Evolutionary conservation across 2,329 filamentous ascomycete genomes (phyloP).

Genomic region (Nigrograna mackinnonii): DNA sequence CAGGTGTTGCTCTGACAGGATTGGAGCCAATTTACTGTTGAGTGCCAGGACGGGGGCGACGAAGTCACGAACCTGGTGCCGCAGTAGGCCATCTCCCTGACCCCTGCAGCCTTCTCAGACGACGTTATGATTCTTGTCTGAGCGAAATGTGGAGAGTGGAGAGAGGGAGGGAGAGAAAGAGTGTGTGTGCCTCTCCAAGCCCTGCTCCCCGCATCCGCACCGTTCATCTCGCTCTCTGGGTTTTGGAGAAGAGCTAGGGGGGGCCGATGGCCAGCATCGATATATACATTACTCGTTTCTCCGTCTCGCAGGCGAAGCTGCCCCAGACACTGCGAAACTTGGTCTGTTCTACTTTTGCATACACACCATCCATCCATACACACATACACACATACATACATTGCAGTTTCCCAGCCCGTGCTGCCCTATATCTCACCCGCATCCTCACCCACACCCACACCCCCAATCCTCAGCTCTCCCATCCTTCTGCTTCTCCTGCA

Average conservation of each 20-base stretch:
- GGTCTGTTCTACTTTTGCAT: background rate
- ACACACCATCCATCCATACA: slow-evolving; percentile 4
- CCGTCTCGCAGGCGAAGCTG: no score
- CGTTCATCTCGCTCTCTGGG: slow-evolving; percentile 32
- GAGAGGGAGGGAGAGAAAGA: background rate
- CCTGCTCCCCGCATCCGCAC: slow-evolving; percentile 36
- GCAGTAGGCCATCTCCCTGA: slow-evolving; percentile 17
- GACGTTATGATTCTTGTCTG: slow-evolving; percentile 26
- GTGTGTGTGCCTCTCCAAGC: slow-evolving; percentile 22
- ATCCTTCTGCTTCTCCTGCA: slow-evolving; percentile 8
- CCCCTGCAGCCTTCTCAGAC: slow-evolving; percentile 28
- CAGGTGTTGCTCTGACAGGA: slow-evolving; percentile 18
- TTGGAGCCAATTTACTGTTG: slow-evolving; percentile 28
- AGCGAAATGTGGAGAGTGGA: slow-evolving; percentile 29
- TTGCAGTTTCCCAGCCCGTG: no score
- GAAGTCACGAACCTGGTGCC: slow-evolving; percentile 24
- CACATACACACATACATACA: no score
- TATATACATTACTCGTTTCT: slow-evolving; percentile 16
- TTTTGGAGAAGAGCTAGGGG: slow-evolving; percentile 16
- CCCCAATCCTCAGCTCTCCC: background rate
- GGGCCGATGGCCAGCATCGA: no score
- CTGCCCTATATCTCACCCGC: no score
- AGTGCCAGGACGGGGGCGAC: slow-evolving; percentile 19
- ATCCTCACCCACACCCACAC: no score
- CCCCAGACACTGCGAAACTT: no score